Evolutionary conservation across 495 filamentous ascomycete species (phyloP).

Genomic region (Hypoxylon crocopeplum): DNA sequence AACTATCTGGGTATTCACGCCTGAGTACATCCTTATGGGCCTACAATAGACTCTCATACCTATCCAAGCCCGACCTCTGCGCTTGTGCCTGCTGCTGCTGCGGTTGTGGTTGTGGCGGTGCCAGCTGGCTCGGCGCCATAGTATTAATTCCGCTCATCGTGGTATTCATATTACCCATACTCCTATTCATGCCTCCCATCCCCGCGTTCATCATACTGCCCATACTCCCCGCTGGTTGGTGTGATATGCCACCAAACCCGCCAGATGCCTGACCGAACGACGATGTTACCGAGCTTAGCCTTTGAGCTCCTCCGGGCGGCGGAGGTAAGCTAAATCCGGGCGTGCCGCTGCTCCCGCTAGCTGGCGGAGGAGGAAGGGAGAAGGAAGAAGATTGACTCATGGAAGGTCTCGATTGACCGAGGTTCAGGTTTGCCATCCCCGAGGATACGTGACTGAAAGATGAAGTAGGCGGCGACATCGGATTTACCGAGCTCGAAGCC

Average conservation of each 20-base stretch:
- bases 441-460: slow-evolving; percentile 30
- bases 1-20: too few species aligned
- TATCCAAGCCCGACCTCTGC: slow-evolving; percentile 70
- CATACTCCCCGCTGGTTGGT: slow-evolving; percentile 30
- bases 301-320: slow-evolving; percentile 42
- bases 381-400: slow-evolving; percentile 49
- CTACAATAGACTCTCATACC: slow-evolving; percentile 81
- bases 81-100: slow-evolving; percentile 41
- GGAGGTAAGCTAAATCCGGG: slow-evolving; percentile 50
- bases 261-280: slow-evolving; percentile 21
- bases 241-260: slow-evolving; percentile 23
- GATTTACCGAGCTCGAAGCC: slow-evolving; percentile 38
- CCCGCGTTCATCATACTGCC: slow-evolving; percentile 37
- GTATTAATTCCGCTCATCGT: slow-evolving; percentile 30
- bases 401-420: slow-evolving; percentile 42
- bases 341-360: slow-evolving; percentile 23
- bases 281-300: slow-evolving; percentile 20
- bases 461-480: slow-evolving; percentile 23
- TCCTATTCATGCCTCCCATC: slow-evolving; percentile 29
- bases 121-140: slow-evolving; percentile 20
- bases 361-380: slow-evolving; percentile 57
- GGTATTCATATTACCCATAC: slow-evolving; percentile 32
- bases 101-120: slow-evolving; percentile 17
- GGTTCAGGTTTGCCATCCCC: slow-evolving; percentile 42
- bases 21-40: too few species aligned